Conservation (phyloP, 169 alveolate species). For the Eimeria sp. region DNA sequence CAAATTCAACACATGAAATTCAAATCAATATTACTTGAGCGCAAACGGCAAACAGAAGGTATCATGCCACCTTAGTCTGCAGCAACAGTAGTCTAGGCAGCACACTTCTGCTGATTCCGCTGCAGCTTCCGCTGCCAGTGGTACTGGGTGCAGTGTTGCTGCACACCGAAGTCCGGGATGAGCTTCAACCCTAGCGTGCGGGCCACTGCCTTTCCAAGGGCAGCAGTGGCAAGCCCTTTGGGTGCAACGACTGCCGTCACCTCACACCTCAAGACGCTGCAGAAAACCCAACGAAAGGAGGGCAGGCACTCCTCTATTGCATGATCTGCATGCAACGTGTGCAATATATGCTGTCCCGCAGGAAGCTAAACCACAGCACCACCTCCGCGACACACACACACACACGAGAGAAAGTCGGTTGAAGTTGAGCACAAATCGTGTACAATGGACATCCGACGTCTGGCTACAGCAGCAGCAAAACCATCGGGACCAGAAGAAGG, state of each 20-base stretch:
- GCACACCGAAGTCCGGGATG: conserved; percentile 68
- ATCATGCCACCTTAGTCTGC: background rate
- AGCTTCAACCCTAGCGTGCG: conserved; percentile 30
- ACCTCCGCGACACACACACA: background rate
- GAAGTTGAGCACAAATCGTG: background rate
- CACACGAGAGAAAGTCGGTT: background rate
- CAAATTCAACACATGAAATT: background rate
- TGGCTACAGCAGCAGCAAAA: background rate
- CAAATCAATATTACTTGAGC: background rate
- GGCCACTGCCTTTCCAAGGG: conserved; percentile 43
- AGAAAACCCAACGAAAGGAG: background rate
- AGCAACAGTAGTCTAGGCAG: background rate
- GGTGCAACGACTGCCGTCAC: conserved; percentile 53
- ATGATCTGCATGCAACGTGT: background rate
- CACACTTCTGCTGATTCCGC: background rate
- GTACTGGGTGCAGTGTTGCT: background rate
- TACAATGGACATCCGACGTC: background rate
- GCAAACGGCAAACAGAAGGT: background rate
- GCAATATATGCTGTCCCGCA: background rate
- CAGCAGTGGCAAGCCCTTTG: conserved; percentile 36
- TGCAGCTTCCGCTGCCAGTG: conserved; percentile 19
- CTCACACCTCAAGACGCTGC: conserved; percentile 61
- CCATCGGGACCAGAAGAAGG: background rate
- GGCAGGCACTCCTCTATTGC: background rate
- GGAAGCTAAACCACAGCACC: background rate